A percentile compares a stretch with the other conserved stretches of the same genome.
These are phyloP conservation scores for Articulospora tetracladia DNA, from an alignment of 495 filamentous ascomycete species.

Conservation along the genomic window DNA sequence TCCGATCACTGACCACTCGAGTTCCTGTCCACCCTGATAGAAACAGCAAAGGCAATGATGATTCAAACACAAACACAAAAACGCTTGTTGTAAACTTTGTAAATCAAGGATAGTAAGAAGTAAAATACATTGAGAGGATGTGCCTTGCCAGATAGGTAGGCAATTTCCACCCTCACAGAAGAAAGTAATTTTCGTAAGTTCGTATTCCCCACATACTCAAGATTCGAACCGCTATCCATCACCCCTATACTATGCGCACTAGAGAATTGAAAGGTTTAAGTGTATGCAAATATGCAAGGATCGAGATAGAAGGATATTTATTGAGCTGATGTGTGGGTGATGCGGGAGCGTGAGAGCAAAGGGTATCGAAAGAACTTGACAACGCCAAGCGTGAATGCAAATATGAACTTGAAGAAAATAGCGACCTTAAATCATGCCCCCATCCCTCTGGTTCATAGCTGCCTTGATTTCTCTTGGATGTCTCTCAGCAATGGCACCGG, in stretches of 20 bases:
- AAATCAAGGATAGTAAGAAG: slow-evolving; percentile 18
- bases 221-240: background rate
- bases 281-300: background rate
- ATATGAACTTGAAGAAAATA: background rate
- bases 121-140: slow-evolving; percentile 11
- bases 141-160: background rate
- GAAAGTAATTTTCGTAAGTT: background rate
- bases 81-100: slow-evolving; percentile 14
- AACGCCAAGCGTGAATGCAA: background rate
- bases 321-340: background rate
- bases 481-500: slow-evolving; percentile 24
- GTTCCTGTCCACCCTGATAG: background rate
- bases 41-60: slow-evolving; percentile 14
- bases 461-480: slow-evolving; percentile 39
- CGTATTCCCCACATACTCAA: background rate
- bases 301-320: background rate
- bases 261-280: background rate
- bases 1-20: too few species aligned
- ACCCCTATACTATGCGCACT: background rate
- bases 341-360: slow-evolving; percentile 2
- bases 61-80: background rate
- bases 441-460: slow-evolving; percentile 32
- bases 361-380: slow-evolving; percentile 21
- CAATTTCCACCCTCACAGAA: slow-evolving; percentile 2
- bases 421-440: slow-evolving; percentile 22